Conservation (phyloP, 2,329 filamentous ascomycete genomes). For the Cladophialophora psammophila region DNA sequence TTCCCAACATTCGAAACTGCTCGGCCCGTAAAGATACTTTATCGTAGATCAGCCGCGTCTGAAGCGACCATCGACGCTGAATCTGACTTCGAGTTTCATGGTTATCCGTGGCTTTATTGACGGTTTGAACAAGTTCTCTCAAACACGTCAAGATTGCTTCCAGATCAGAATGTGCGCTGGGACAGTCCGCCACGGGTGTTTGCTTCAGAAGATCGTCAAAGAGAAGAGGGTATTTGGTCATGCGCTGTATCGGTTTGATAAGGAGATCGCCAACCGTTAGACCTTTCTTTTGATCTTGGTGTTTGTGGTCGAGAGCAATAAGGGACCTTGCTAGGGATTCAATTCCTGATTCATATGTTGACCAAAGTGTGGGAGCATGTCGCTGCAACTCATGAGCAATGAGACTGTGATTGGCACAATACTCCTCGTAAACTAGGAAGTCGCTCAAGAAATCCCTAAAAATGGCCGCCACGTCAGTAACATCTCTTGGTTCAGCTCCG, state of each 20-base stretch:
- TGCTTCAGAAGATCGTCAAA: conserved; percentile 83
- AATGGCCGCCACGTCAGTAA: conserved; percentile 61
- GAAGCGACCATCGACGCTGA: conserved; percentile 83
- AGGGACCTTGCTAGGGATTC: conserved; percentile 81
- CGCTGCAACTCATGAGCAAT: conserved; percentile 79
- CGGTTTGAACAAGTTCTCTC: conserved; percentile 76
- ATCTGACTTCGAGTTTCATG: conserved; percentile 72
- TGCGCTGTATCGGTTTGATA: conserved; percentile 93
- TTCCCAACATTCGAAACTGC: conserved; percentile 80
- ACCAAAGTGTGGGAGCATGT: conserved; percentile 74
- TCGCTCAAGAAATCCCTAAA: conserved; percentile 73
- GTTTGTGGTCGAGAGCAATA: conserved; percentile 70
- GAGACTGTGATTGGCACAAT: conserved; percentile 86
- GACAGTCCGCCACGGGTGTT: conserved; percentile 85
- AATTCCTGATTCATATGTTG: conserved; percentile 81
- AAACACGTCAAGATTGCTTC: conserved; percentile 75
- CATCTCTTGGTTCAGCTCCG: conserved; percentile 60
- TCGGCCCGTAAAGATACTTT: conserved; percentile 63
- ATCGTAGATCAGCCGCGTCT: conserved; percentile 79
- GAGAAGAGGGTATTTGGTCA: conserved; percentile 89
- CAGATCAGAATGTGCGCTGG: conserved; percentile 80
- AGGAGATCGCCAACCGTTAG: conserved; percentile 84
- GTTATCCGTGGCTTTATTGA: conserved; percentile 86
- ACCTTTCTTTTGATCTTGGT: conserved; percentile 72
- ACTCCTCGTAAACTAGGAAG: conserved; percentile 90